Conservation (phyloP, 441 rosid species). For the Erodium chrysanthum region DNA sequence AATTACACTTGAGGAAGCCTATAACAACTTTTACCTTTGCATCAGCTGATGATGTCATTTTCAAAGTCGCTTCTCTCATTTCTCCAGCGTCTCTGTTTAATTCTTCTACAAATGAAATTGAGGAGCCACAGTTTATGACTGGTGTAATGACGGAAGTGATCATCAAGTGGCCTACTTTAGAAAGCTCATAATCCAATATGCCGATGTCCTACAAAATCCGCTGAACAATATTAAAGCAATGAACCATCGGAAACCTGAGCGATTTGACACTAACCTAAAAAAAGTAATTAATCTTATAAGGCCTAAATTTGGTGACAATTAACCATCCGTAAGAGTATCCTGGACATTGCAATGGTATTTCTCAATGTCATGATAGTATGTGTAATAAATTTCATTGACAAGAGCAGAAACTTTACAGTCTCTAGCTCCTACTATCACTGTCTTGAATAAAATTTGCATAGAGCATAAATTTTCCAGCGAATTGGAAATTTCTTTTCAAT, state of each 20-base stretch:
- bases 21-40: constrained; percentile 33
- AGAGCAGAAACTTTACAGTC: too few relatives aligned
- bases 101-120: constrained; percentile 46
- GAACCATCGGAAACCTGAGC: constrained; percentile 8
- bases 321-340: not conserved
- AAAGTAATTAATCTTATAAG: not conserved
- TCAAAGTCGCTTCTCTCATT: constrained; percentile 41
- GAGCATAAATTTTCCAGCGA: not conserved
- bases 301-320: not conserved
- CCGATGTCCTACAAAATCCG: constrained; percentile 53
- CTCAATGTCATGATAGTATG: not conserved
- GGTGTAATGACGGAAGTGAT: constrained; percentile 67
- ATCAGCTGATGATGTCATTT: constrained; percentile 36
- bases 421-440: too few relatives aligned
- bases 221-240: constrained; percentile 20
- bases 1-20: not conserved
- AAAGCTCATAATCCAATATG: constrained; percentile 75
- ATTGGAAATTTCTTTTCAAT: not conserved
- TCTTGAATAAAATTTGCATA: not conserved
- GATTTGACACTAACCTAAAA: constrained; percentile 10
- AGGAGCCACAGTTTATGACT: constrained; percentile 47
- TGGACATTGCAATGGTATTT: not conserved
- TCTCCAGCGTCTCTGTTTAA: constrained; percentile 35
- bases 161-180: constrained; percentile 77
- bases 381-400: not conserved